phyloP scores from a whole-genome alignment of 1,284 basidiomycete genomes.

The Moesziomyces antarcticus region DNA sequence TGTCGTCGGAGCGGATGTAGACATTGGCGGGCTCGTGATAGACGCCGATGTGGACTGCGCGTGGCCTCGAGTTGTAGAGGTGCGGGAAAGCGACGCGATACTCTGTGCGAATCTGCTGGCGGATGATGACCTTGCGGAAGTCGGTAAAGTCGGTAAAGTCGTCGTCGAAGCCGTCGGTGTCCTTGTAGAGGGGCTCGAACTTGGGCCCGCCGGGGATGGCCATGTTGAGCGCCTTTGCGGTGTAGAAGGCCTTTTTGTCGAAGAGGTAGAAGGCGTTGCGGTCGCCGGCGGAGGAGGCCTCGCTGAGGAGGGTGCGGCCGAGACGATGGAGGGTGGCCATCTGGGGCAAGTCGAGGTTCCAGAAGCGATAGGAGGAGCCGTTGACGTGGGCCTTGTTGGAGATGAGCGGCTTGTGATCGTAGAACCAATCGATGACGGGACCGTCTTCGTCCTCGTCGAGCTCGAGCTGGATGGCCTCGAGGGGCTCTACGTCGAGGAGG shows the following conservation, averaged over 20 bases:
- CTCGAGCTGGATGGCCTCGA: slow-evolving; percentile 97
- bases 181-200: slow-evolving; percentile 77
- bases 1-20: slow-evolving; percentile 98
- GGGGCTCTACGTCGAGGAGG: slow-evolving; percentile 94
- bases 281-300: slow-evolving; percentile 85
- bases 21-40: slow-evolving; percentile 97
- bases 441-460: slow-evolving; percentile 92
- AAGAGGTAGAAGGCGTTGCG: slow-evolving; percentile 84
- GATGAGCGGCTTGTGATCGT: slow-evolving; percentile 92
- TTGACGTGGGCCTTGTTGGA: slow-evolving; percentile 84
- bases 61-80: slow-evolving; percentile 96
- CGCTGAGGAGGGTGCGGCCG: slow-evolving; percentile 90
- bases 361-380: slow-evolving; percentile 91
- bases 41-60: slow-evolving; percentile 88
- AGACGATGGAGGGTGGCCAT: slow-evolving; percentile 98
- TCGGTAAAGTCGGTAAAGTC: slow-evolving; percentile 99
- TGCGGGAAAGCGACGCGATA: slow-evolving; percentile 99
- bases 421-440: slow-evolving; percentile 98
- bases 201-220: slow-evolving; percentile 98
- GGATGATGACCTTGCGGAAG: slow-evolving; percentile 99
- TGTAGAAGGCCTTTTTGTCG: slow-evolving; percentile 97
- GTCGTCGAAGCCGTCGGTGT: slow-evolving; percentile 97
- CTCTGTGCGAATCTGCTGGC: slow-evolving; percentile 97
- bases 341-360: slow-evolving; percentile 89
- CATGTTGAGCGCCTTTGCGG: slow-evolving; percentile 93